These are phyloP conservation scores for Colletotrichum liriopes DNA, from an alignment of 2,329 filamentous ascomycete genomes.

Conservation along the genomic window DNA sequence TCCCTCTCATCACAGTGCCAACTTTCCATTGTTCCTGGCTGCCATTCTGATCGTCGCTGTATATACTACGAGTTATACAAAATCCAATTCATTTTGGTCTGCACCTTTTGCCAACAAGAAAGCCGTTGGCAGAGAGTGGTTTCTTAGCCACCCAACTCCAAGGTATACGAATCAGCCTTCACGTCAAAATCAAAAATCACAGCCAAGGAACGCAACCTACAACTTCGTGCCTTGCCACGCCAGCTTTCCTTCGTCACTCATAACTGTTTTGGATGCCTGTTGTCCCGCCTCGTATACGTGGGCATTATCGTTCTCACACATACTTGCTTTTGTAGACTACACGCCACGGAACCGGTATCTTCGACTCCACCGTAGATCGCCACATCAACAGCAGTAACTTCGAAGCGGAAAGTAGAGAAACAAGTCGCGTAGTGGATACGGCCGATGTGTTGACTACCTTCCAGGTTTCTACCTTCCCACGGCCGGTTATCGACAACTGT, in stretches of 20 bases:
- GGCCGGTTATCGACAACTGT: neutral
- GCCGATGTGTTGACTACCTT: neutral
- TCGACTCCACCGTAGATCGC: neutral
- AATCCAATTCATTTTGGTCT: neutral
- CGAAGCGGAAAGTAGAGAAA: neutral
- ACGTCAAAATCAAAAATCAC: neutral
- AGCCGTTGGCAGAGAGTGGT: neutral
- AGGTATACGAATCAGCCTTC: neutral
- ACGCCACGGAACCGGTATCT: neutral
- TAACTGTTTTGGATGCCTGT: neutral
- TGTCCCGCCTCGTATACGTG: neutral
- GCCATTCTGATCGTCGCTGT: neutral
- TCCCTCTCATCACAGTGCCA: neutral
- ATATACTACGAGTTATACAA: neutral
- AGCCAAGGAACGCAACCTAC: neutral
- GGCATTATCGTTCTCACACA: neutral
- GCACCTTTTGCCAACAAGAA: neutral
- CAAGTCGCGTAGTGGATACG: neutral
- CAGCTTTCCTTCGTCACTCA: neutral
- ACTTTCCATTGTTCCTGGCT: neutral
- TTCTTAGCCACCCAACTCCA: neutral
- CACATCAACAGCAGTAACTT: neutral
- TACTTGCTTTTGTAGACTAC: neutral
- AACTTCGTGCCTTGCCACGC: neutral
- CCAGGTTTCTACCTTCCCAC: neutral